Conservation (phyloP, 2,329 filamentous ascomycete genomes). For the Leptosphaerulina australis region DNA sequence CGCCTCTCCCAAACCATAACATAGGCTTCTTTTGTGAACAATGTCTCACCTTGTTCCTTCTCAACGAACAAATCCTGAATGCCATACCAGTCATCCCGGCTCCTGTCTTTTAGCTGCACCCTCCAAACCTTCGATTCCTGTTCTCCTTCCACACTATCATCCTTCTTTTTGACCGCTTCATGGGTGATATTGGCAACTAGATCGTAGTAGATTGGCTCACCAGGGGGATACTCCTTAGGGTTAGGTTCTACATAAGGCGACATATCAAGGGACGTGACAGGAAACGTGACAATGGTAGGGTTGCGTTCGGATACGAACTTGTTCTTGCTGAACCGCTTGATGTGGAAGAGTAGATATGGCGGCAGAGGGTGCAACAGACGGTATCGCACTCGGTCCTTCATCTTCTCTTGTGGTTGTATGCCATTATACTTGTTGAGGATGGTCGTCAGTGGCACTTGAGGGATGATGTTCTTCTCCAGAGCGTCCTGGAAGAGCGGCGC, state of each 20-base stretch:
- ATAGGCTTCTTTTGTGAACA: slow-evolving; percentile 94
- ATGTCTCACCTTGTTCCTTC: slow-evolving; percentile 81
- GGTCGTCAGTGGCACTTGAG: slow-evolving; percentile 75
- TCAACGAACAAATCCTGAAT: slow-evolving; percentile 95
- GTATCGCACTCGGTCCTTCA: slow-evolving; percentile 87
- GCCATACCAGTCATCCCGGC: slow-evolving; percentile 85
- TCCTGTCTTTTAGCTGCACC: slow-evolving; percentile 83
- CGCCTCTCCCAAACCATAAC: slow-evolving; percentile 95
- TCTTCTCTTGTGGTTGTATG: slow-evolving; percentile 81
- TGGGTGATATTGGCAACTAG: slow-evolving; percentile 93
- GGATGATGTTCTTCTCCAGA: slow-evolving; percentile 93
- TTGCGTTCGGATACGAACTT: slow-evolving; percentile 97
- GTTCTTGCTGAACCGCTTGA: slow-evolving; percentile 96
- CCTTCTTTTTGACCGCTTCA: slow-evolving; percentile 76
- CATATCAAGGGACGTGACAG: slow-evolving; percentile 83
- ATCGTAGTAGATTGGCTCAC: slow-evolving; percentile 92
- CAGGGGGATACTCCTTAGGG: slow-evolving; percentile 69
- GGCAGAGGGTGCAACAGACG: slow-evolving; percentile 88
- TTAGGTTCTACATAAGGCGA: slow-evolving; percentile 90
- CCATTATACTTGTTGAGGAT: slow-evolving; percentile 95
- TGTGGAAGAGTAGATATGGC: slow-evolving; percentile 88
- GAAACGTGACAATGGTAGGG: slow-evolving; percentile 97
- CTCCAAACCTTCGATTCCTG: slow-evolving; percentile 95
- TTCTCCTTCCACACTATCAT: slow-evolving; percentile 85
- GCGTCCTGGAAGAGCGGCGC: slow-evolving; percentile 96